Evolutionary conservation across 305 asterid genomes (phyloP), one percentile per base, ranked within the genome.

Genomic region (Fraxinus sp.): DNA sequence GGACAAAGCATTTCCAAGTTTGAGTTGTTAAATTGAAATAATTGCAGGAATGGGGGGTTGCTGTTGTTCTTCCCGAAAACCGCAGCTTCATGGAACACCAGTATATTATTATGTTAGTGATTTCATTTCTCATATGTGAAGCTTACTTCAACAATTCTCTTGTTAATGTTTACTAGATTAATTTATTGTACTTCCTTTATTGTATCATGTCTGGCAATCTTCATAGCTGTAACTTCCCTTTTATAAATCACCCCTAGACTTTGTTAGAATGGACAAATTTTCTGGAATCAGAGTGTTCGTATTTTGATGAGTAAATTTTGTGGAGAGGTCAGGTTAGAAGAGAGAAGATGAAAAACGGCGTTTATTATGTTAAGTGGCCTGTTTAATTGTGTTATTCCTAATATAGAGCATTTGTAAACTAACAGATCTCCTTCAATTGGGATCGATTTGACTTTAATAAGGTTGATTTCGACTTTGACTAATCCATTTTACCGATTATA

Each of bases 21-120:
- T 71, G 46, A 81, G 74, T 24, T 33, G 37, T 68, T 28, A 68
- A 52, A 80, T 78, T 20, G 59, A 78, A 66, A 52, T 76, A 77
- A 52, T 76, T 55, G 87, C 85, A 14, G 85, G 83, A 84, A 93
- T 93, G 95, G 98, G 98, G 74, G 94, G 94, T 84, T 93, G 97
- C 79, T 93, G 97, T 85, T 92, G 90, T 86, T 92, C 98, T 83
- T 89, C 94, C 24, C 88, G 92, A 85, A 90, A 88, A 87, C 90
- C 82, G 79, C 94, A 87, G 90, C 86, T 90, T 81, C 94, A 89
- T 76, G 93, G 93, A 71, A 90, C 94, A 44, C 97, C 93, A 35
- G 88, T 92, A 75, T 93, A 86, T 87, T 92, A 93, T 90, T 92
- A 88, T 85, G 98, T 93, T 76, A 89, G 98, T 91, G 35, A 52